Conservation (phyloP, 2,329 filamentous ascomycete genomes). For the Massarina eburnea region DNA sequence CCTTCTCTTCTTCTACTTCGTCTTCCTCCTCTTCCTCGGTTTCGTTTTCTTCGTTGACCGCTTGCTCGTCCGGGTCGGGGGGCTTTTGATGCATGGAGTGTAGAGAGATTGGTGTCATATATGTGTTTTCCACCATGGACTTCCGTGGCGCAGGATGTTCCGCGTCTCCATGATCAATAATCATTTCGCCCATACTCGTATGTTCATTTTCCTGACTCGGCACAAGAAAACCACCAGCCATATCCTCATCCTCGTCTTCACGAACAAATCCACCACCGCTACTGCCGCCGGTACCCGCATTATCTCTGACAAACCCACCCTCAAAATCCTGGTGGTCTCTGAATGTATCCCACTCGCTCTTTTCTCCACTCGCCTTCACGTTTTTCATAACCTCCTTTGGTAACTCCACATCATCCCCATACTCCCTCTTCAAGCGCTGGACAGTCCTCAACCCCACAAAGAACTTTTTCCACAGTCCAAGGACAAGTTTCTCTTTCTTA, state of each 20-base stretch:
- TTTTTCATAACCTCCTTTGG: conserved; percentile 61
- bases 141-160: conserved; percentile 6
- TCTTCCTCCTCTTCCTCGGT: conserved; percentile 42
- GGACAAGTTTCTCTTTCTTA: conserved; percentile 72
- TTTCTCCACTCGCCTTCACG: conserved; percentile 37
- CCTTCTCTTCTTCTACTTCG: conserved; percentile 32
- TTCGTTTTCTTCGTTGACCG: background rate
- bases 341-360: conserved; percentile 42
- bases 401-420: conserved; percentile 49
- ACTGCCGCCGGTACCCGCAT: conserved; percentile 13
- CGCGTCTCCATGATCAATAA: conserved; percentile 35
- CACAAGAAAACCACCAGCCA: conserved; percentile 39
- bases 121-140: conserved; percentile 11
- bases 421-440: conserved; percentile 34
- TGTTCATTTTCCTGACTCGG: conserved; percentile 41
- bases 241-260: conserved; percentile 30
- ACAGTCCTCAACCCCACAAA: conserved; percentile 82
- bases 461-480: conserved; percentile 84
- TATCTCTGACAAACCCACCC: conserved; percentile 46
- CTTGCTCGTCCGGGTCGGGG: conserved; percentile 3
- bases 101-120: conserved; percentile 40
- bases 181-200: conserved; percentile 25
- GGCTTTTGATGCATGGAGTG: conserved; percentile 31
- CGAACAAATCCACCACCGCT: conserved; percentile 19
- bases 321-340: conserved; percentile 38